A percentile compares a stretch with the other conserved stretches of the same genome.
Conservation (phyloP, 2,329 filamentous ascomycete genomes). For the Thelonectria discophora region DNA sequence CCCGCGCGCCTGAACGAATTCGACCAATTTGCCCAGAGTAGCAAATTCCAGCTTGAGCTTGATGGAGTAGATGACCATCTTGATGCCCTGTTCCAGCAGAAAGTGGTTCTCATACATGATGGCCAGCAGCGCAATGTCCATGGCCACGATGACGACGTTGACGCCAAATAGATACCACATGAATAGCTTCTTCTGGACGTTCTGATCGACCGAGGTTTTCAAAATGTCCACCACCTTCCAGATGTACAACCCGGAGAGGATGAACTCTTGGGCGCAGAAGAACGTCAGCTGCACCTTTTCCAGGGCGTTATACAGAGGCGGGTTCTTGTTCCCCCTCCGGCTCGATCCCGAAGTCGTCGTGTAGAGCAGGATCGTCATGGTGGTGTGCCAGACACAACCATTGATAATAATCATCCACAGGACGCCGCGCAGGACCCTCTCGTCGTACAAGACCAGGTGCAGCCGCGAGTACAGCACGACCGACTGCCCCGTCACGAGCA, state of each 20-base stretch:
- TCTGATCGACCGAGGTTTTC: constrained; percentile 28
- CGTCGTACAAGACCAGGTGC: constrained; percentile 64
- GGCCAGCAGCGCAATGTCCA: constrained; percentile 51
- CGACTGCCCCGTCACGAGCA: constrained; percentile 68
- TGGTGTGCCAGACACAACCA: constrained; percentile 61
- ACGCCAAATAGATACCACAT: constrained; percentile 42
- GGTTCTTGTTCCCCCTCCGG: not conserved
- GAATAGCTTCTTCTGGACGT: constrained; percentile 23
- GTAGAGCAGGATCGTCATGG: constrained; percentile 64
- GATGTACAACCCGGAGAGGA: constrained; percentile 13
- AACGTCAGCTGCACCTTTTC: constrained; percentile 19
- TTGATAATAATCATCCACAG: constrained; percentile 66
- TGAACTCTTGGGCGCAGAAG: constrained; percentile 16
- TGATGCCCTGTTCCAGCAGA: constrained; percentile 47
- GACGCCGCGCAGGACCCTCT: constrained; percentile 56
- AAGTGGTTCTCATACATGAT: constrained; percentile 46
- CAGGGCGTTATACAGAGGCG: constrained; percentile 46
- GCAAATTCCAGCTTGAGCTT: constrained; percentile 50
- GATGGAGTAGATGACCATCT: constrained; percentile 46
- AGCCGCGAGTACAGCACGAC: constrained; percentile 70
- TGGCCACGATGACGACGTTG: constrained; percentile 53
- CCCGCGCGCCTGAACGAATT: constrained; percentile 43
- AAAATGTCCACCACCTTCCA: constrained; percentile 20
- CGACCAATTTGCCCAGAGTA: constrained; percentile 48
- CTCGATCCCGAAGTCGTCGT: constrained; percentile 51